Evolutionary conservation across 2,329 filamentous ascomycete species (phyloP).

Genomic region (Pseudocercospora musae): DNA sequence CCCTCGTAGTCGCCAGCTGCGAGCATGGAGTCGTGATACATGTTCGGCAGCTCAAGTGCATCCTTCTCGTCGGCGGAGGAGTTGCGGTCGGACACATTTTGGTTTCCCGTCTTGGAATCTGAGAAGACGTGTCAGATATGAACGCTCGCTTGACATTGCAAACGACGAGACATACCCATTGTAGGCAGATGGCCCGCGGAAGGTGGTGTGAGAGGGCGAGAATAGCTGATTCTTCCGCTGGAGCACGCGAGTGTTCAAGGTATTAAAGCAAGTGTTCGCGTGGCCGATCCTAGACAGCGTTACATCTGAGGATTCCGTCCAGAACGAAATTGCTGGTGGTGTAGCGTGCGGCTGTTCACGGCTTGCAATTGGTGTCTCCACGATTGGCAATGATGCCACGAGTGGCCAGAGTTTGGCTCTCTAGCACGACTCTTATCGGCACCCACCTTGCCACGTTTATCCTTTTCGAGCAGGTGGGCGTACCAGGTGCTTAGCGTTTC

Average conservation of each 20-base stretch:
- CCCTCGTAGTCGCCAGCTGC: conserved; percentile 20
- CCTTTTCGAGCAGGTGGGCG: neutral
- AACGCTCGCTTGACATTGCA: neutral
- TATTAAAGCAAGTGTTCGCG: neutral
- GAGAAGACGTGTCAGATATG: neutral
- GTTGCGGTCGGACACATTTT: conserved; percentile 2
- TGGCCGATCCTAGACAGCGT: neutral
- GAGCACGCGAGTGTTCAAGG: neutral
- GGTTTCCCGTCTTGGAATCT: neutral
- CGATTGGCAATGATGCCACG: neutral
- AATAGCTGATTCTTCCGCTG: neutral
- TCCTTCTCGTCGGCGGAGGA: conserved; percentile 12
- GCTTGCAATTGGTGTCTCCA: neutral
- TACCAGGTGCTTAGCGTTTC: neutral
- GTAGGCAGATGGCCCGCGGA: neutral
- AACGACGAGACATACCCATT: neutral
- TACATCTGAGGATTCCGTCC: neutral
- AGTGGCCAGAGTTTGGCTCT: neutral
- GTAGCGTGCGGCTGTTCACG: neutral
- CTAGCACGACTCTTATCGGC: neutral
- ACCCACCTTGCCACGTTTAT: neutral
- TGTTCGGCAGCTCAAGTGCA: conserved; percentile 5
- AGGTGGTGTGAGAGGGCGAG: neutral
- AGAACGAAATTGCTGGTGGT: neutral
- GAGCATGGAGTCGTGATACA: conserved; percentile 14